phyloP scores from a whole-genome alignment of 73 alveolate species.

The Paramecium tetraurelia region DNA sequence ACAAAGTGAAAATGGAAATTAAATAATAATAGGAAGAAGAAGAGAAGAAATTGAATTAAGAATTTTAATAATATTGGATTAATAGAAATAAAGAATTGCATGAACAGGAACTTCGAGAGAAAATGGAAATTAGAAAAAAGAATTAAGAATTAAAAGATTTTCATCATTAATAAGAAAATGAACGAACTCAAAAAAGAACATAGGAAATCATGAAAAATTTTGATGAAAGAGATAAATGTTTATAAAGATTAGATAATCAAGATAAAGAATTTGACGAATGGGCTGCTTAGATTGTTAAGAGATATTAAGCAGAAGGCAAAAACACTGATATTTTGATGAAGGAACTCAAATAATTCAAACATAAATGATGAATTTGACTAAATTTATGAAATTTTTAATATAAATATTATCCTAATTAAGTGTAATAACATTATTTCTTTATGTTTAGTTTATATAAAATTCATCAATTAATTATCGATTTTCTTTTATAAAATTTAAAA shows the following conservation, averaged over 20 bases:
- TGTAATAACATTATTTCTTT: not conserved
- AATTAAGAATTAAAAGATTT: not conserved
- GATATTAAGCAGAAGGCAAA: slow-evolving; percentile 22
- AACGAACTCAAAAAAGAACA: not conserved
- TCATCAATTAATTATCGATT: no score
- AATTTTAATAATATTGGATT: slow-evolving; percentile 29
- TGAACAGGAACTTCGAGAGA: slow-evolving; percentile 3
- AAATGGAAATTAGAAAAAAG: not conserved
- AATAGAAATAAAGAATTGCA: slow-evolving; percentile 15
- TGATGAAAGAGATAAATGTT: not conserved
- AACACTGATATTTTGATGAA: slow-evolving; percentile 9
- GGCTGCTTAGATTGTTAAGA: not conserved
- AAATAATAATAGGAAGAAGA: not conserved
- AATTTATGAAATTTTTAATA: not conserved
- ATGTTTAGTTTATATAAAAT: no score
- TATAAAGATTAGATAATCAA: not conserved
- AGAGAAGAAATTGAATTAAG: not conserved
- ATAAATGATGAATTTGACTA: slow-evolving; percentile 1
- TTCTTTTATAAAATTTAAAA: no score
- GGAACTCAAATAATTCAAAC: slow-evolving; percentile 8
- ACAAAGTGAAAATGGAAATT: slow-evolving; percentile 14
- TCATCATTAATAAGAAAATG: not conserved
- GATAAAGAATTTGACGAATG: slow-evolving; percentile 5
- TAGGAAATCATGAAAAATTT: not conserved
- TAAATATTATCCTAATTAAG: not conserved